Percentiles rank a stretch among this genome's conserved stretches.
Evolutionary conservation across 1,139 yeast genomes (phyloP).

Genomic region (Wickerhamomyces sp.): DNA sequence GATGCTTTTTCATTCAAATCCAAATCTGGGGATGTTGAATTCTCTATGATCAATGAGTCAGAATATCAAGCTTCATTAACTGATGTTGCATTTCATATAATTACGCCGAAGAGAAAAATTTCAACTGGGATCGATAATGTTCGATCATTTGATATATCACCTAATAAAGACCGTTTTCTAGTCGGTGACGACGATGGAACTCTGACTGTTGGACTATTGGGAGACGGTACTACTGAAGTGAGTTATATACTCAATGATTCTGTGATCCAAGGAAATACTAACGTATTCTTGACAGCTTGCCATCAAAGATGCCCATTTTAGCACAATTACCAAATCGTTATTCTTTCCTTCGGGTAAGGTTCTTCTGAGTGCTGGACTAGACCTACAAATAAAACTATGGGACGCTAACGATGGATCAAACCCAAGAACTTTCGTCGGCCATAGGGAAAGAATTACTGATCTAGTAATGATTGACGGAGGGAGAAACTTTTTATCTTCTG

Average conservation of each 20-base stretch:
- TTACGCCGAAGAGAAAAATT: slow-evolving; percentile 9
- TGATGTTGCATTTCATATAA: slow-evolving; percentile 15
- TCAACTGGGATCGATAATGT: slow-evolving; percentile 1
- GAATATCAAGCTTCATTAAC: slow-evolving; percentile 12
- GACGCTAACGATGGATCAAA: slow-evolving; percentile 39
- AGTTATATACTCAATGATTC: not conserved
- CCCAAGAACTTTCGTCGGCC: slow-evolving; percentile 47
- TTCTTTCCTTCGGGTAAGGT: slow-evolving; percentile 63
- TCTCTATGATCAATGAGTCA: slow-evolving; percentile 3
- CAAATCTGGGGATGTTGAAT: slow-evolving; percentile 8
- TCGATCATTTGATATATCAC: slow-evolving; percentile 31
- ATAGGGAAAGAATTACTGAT: slow-evolving; percentile 40
- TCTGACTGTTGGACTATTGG: slow-evolving; percentile 25
- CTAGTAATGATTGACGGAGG: slow-evolving; percentile 54
- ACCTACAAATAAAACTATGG: slow-evolving; percentile 57
- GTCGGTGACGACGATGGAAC: slow-evolving; percentile 44
- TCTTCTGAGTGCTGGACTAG: slow-evolving; percentile 49
- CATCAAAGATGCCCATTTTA: slow-evolving; percentile 40
- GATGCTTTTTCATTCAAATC: slow-evolving; percentile 10
- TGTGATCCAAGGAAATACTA: not conserved
- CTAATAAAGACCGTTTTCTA: slow-evolving; percentile 27
- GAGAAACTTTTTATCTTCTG: slow-evolving; percentile 52
- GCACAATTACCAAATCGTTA: slow-evolving; percentile 34
- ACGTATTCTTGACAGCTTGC: slow-evolving; percentile 3
- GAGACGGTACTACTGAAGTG: slow-evolving; percentile 2